A percentile compares a stretch with the other conserved stretches of the same genome.
phyloP scores from a whole-genome alignment of 495 filamentous ascomycete genomes.

The Hyaloscypha variabilis region DNA sequence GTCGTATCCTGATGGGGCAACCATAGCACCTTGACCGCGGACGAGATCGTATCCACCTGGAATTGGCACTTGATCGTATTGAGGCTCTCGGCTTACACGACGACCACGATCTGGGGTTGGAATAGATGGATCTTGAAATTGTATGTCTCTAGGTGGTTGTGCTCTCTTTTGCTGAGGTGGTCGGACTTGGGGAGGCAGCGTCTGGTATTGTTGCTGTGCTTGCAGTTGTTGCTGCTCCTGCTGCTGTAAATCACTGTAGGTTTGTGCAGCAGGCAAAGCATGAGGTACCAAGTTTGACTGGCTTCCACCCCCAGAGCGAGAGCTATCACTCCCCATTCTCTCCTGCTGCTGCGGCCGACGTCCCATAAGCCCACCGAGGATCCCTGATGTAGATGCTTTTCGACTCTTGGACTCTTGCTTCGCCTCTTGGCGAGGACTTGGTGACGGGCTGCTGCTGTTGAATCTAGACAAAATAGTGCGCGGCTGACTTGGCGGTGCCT shows the following conservation, averaged over 20 bases:
- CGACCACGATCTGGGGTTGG: slow-evolving; percentile 19
- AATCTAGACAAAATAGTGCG: slow-evolving; percentile 5
- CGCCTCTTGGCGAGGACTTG: neutral
- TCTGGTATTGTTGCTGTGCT: slow-evolving; percentile 4
- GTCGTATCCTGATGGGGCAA: slow-evolving; percentile 25
- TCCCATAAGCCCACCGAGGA: slow-evolving; percentile 29
- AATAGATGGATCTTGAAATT: neutral
- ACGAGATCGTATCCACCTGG: slow-evolving; percentile 31
- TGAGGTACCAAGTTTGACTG: slow-evolving; percentile 12
- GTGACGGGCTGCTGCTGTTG: slow-evolving; percentile 9
- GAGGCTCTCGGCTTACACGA: slow-evolving; percentile 22
- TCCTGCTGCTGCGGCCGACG: slow-evolving; percentile 17
- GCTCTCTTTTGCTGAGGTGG: slow-evolving; percentile 10
- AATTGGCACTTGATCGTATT: slow-evolving; percentile 32
- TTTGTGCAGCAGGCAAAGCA: slow-evolving; percentile 14
- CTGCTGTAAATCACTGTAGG: slow-evolving; percentile 28
- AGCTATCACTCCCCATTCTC: slow-evolving; percentile 18
- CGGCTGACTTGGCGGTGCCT: neutral
- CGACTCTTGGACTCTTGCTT: slow-evolving; percentile 18
- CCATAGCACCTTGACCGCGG: slow-evolving; percentile 25
- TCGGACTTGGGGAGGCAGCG: neutral
- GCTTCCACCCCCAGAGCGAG: slow-evolving; percentile 15
- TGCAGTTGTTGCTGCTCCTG: neutral
- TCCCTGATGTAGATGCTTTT: slow-evolving; percentile 22
- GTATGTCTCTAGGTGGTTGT: slow-evolving; percentile 2